Conservation (phyloP, 1,139 yeast species). For the Saccharomyces hybrid region DNA sequence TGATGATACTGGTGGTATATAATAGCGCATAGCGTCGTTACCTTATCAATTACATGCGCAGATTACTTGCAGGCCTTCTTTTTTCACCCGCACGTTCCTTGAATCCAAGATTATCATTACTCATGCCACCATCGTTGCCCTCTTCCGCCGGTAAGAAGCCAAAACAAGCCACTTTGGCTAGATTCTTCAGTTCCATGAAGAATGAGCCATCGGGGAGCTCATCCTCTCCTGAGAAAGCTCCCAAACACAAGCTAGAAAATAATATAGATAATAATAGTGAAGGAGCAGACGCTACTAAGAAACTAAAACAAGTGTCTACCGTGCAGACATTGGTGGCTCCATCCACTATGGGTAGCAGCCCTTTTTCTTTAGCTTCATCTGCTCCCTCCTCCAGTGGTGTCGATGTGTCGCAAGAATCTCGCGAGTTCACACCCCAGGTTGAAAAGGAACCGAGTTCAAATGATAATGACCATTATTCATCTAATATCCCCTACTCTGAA, state of each 20-base stretch:
- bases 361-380: neutral
- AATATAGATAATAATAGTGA: neutral
- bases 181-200: slow-evolving; percentile 22
- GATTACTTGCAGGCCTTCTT: neutral
- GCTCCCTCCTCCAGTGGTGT: neutral
- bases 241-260: neutral
- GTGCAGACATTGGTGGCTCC: neutral
- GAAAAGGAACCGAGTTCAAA: neutral
- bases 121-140: slow-evolving; percentile 7
- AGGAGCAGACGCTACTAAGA: neutral
- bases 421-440: neutral
- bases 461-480: slow-evolving; percentile 3
- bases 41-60: neutral
- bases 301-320: neutral
- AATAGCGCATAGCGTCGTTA: neutral
- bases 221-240: neutral
- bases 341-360: neutral
- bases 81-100: neutral
- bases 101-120: neutral
- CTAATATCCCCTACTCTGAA: slow-evolving; percentile 45
- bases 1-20: neutral
- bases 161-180: slow-evolving; percentile 27
- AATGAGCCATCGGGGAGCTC: neutral
- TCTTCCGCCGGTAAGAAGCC: slow-evolving; percentile 9
- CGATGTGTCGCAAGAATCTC: neutral